Evolutionary conservation across 164 flowering plant genomes (phyloP).

Genomic region (Stephania japonica): DNA sequence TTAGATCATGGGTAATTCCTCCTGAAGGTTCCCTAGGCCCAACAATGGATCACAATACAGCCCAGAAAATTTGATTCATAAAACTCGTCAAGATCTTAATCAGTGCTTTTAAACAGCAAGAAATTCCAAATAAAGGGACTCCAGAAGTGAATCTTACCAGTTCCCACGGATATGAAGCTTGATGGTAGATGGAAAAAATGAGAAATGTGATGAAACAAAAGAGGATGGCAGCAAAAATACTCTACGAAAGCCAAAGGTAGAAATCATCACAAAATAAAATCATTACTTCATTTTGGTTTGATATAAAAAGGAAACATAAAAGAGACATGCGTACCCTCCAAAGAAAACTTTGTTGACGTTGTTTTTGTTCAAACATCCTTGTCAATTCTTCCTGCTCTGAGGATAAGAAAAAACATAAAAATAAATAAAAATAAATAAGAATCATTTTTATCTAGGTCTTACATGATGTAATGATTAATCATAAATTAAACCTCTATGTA

Average conservation of each 20-base stretch:
- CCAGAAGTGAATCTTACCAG: slow-evolving; percentile 43
- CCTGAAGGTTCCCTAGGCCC: neutral
- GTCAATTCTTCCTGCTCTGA: slow-evolving; percentile 87
- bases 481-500: neutral
- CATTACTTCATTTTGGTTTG: neutral
- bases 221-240: slow-evolving; percentile 50
- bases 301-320: neutral
- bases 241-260: slow-evolving; percentile 30
- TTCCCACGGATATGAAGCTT: slow-evolving; percentile 81
- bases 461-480: neutral
- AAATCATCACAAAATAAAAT: neutral
- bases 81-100: neutral
- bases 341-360: slow-evolving; percentile 54
- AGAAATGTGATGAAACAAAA: slow-evolving; percentile 46
- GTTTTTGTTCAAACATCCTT: slow-evolving; percentile 53
- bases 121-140: neutral
- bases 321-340: slow-evolving; percentile 55
- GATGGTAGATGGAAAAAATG: slow-evolving; percentile 61
- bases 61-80: neutral
- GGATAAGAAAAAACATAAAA: neutral
- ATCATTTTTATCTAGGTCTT: neutral
- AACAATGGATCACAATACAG: neutral
- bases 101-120: neutral
- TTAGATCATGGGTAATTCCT: neutral
- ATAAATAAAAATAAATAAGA: neutral